Base-by-base conservation (phyloP, 1,284 basidiomycete genomes). In the Boletus semigastroideus region DNA sequence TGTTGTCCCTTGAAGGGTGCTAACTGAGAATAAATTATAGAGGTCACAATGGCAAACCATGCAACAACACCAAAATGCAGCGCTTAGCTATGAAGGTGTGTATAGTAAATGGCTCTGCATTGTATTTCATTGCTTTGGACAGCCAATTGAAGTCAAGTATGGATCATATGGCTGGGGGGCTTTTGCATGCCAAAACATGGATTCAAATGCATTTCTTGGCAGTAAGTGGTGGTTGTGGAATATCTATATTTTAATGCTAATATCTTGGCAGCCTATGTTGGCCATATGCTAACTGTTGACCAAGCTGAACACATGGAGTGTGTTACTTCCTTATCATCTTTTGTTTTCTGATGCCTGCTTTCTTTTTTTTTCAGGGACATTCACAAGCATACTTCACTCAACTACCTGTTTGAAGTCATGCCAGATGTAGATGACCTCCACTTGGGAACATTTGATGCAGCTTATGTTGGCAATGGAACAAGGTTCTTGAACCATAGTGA, bases 401-500 rank as follows among this genome's bases (percentile, higher is more conserved):
- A 78, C 58, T 84, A 84, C 53, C 60, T 78, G 2, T 84, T 79
- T 55, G 65, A 70, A 0, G 78, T 78, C 44, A 14, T 38, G 25
- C 10, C 20, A 33, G 51, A 53, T 0, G 1, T 0, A 4, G 4
- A 14, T 5, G 68, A 73, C 36, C 16, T 38, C 1, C 47, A 53
- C 0, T 33, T 69, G 12, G 27, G 34, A 5, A 58, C 68, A 4
- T 56, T 81, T 39, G 82, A 85, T 61, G 76, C 79, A 27, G 67
- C 70, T n/a, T 63, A 66, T 30, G 59, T 73, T 2, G 83, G 82
- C 0, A 85, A 84, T 60, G 72, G 75, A 46, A 74, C 77, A 6
- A 70, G 83, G 19, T 86, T 77, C 57, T 68, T 86, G 28, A 86
- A 86, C 53, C 78, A 85, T 48, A 61, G 62, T 1, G 0, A 5